Conservation (phyloP, 2,329 filamentous ascomycete genomes). For the Whalleya microplaca region DNA sequence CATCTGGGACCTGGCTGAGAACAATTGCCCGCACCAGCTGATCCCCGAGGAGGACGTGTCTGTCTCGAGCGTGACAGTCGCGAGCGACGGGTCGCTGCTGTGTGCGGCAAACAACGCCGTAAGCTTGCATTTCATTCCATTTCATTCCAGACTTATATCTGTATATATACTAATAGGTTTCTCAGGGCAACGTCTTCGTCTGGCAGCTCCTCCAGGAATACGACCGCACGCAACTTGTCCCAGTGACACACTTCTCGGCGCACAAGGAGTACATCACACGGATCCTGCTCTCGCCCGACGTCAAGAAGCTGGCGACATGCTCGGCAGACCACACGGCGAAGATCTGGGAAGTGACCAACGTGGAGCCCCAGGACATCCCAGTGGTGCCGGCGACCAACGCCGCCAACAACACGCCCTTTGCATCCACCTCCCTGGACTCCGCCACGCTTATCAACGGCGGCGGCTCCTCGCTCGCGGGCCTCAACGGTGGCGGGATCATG, state of each 20-base stretch:
- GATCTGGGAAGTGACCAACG: slow-evolving; percentile 88
- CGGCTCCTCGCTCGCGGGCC: slow-evolving; percentile 9
- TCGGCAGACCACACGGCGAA: slow-evolving; percentile 92
- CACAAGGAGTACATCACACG: slow-evolving; percentile 93
- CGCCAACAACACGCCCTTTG: slow-evolving; percentile 9
- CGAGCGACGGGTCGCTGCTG: slow-evolving; percentile 88
- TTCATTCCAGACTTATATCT: too few relatives aligned
- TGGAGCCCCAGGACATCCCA: slow-evolving; percentile 47
- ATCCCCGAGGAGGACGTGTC: slow-evolving; percentile 95
- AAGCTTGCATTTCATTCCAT: slow-evolving; percentile 34
- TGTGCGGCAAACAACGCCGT: slow-evolving; percentile 93
- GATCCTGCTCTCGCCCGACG: slow-evolving; percentile 87
- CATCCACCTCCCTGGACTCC: slow-evolving; percentile 6
- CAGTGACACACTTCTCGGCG: slow-evolving; percentile 85
- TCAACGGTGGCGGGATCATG: slow-evolving; percentile 15
- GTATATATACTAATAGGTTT: too few relatives aligned
- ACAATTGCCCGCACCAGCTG: slow-evolving; percentile 93
- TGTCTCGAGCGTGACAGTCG: slow-evolving; percentile 92
- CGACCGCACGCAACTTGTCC: slow-evolving; percentile 82
- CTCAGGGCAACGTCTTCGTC: slow-evolving; percentile 91
- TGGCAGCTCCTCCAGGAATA: slow-evolving; percentile 89
- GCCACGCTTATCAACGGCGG: not conserved
- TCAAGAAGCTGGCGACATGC: slow-evolving; percentile 92
- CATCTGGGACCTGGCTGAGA: slow-evolving; percentile 96
- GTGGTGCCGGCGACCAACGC: slow-evolving; percentile 8